Evolutionary conservation across 225 moss, liverwort and hornwort genomes (phyloP).

Genomic region (Ulota crispa): DNA sequence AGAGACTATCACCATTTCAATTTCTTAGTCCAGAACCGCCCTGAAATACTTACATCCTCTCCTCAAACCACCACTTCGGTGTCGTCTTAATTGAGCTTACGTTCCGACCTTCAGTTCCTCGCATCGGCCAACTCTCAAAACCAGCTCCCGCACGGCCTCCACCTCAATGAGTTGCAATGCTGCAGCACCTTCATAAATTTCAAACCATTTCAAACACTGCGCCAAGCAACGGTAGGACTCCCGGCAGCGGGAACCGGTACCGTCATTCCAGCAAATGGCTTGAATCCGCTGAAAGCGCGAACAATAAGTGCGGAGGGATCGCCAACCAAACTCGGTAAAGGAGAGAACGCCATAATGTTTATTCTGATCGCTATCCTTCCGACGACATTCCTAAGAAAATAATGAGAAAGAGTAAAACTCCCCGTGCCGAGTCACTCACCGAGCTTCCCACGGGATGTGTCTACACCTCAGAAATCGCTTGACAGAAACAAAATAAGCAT

Average conservation of each 20-base stretch:
- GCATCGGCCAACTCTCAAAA: neutral
- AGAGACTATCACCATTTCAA: neutral
- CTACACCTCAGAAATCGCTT: neutral
- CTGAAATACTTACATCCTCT: neutral
- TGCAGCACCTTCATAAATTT: neutral
- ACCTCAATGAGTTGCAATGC: neutral
- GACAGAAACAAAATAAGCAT: too few relatives aligned
- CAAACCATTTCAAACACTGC: slow-evolving; percentile 10
- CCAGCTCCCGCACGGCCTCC: neutral
- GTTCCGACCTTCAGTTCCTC: neutral
- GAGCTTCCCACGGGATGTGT: neutral
- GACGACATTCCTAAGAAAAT: neutral
- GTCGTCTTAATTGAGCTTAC: too few relatives aligned
- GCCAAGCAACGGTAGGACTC: slow-evolving; percentile 24
- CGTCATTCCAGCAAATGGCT: slow-evolving; percentile 25
- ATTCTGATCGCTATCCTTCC: neutral
- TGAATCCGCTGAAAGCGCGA: too few relatives aligned
- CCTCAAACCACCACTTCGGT: neutral
- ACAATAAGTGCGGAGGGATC: neutral
- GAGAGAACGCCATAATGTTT: neutral
- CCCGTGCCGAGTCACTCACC: neutral
- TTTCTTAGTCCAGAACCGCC: neutral
- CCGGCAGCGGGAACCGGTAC: slow-evolving; percentile 31
- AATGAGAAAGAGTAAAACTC: neutral
- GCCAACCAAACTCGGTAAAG: neutral